Base-by-base conservation (phyloP, 257 asterid species). In the Solanum dulcamara region DNA sequence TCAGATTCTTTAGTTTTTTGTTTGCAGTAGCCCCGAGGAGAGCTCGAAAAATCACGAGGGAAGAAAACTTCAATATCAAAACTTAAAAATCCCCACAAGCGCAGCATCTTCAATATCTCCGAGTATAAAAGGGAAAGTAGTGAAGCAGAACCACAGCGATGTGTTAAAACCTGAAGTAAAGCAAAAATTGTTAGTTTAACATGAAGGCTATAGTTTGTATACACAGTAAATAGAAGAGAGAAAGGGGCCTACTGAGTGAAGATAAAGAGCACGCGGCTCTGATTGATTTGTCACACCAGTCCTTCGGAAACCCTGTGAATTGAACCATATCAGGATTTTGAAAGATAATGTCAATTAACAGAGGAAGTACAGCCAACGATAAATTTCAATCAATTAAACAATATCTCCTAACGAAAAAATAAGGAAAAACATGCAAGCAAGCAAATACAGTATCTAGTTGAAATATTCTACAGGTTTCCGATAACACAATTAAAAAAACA, bases 191-290 rank as follows among this genome's bases (percentile, higher is more conserved):
- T 42, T 38, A 28, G 55, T 26, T 77, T 74, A 86, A 50, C 53
- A 84, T 33, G 62, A 83, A 80, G 74, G 77, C 51, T 86, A 83
- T 53, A 84, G 67, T 3, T 83, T 42, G 15, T 28, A 30, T 50
- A 77, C 64, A 83, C 32, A 74, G 83, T 85, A 33, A 32, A n/a
- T 13, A 57, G 77, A 77, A 46, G 66, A 85, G 81, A 77, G 44
- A 87, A 70, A 88, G 85, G 82, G 64, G 40, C 94, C 59, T 88
- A 93, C 98, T 30, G 98, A 92, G 86, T 94, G 92, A 83, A 94
- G 98, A 91, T 94, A 94, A 85, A 93, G 91, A 60, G 98, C 89
- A 44, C 95, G 97, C 72, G 93, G 97, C 91, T 92, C 97, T 70
- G 93, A 85, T 87, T 90, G 93, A 67, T 87, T 90, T 85, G 87